Base-by-base conservation (phyloP, 2,329 filamentous ascomycete genomes). In the Fusarium sp. region DNA sequence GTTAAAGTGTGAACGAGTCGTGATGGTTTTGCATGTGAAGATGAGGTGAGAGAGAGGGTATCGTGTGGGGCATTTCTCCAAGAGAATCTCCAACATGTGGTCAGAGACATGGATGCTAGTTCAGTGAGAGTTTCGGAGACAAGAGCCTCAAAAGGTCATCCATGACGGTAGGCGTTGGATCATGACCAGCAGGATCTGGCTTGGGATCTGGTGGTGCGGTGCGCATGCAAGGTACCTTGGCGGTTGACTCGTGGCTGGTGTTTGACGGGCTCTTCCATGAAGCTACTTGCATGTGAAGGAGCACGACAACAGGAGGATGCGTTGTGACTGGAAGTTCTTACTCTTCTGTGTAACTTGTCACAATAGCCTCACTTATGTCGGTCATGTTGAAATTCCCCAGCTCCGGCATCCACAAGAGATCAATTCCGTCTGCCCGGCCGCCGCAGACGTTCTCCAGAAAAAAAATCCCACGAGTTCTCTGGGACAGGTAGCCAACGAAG, bases 21-120 rank as follows among this genome's bases (percentile, higher is more conserved):
- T 20, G n/a, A 36, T 42, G 10, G 44, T 29, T 69, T 73, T 64
- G 60, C 72, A 74, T 74, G 72, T 74, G 72, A 74, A 66, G 58
- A 23, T 55, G 54, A 68, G 36, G 50, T 29, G 44, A 49, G 44
- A 51, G 54, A 61, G 42, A 40, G 36, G 16, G 10, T 20, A 11
- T 20, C 6, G 44, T 69, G 71, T 69, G 71, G 71, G 71, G 68
- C 61, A 23, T 36, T 64, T 67, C 58, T 62, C 58, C 59, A 70
- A 18, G 9, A 34, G 29, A 42, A 65, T 42, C 54, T 59, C 54
- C 57, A 62, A 46, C 42, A 13, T 29, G n/a, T 31, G 40, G 29
- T 59, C 23, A 61, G 33, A 49, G 49, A 33, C 49, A 51, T 51
- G 49, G 18, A 44, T 42, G 18, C n/a, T 20, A 20, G 46, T 33